Evolutionary conservation across 148 eudicot genomes (phyloP).

Genomic region (Fallopia convolvulus): DNA sequence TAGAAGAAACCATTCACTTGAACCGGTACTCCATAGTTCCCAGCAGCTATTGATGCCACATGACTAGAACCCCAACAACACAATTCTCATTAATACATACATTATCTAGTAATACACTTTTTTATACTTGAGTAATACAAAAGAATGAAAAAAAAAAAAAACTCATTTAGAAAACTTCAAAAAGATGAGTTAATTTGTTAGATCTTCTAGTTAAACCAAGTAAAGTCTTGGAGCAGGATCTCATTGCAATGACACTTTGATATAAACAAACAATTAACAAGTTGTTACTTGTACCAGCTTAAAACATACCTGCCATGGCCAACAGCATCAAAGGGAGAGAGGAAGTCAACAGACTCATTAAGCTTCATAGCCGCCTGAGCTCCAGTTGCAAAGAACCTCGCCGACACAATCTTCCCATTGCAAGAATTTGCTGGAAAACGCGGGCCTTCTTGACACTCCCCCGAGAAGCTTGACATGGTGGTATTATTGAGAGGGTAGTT

Average conservation of each 20-base stretch:
- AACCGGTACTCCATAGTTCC: slow-evolving; percentile 83
- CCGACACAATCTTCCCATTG: slow-evolving; percentile 86
- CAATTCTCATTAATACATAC: neutral
- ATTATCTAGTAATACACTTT: too few relatives aligned
- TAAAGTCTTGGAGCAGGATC: too few relatives aligned
- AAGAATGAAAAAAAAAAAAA: too few relatives aligned
- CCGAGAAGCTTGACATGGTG: slow-evolving; percentile 30
- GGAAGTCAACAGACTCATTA: slow-evolving; percentile 60
- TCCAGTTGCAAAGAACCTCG: slow-evolving; percentile 76
- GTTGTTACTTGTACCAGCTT: too few relatives aligned
- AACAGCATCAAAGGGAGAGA: slow-evolving; percentile 87
- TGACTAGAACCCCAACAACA: slow-evolving; percentile 37
- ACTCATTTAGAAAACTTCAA: neutral
- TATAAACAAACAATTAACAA: too few relatives aligned
- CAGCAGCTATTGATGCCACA: slow-evolving; percentile 95
- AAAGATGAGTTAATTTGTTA: neutral
- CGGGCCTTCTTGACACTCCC: slow-evolving; percentile 71
- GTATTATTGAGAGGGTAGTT: slow-evolving; percentile 17
- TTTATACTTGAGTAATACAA: too few relatives aligned
- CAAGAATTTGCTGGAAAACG: slow-evolving; percentile 56
- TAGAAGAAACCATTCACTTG: slow-evolving; percentile 73
- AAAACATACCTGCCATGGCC: slow-evolving; percentile 85
- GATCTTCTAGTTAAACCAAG: too few relatives aligned
- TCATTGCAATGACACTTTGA: too few relatives aligned
- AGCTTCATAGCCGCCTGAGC: slow-evolving; percentile 64